Conservation (phyloP, 306 rosid species). For the Sechiopsis laciniata region DNA sequence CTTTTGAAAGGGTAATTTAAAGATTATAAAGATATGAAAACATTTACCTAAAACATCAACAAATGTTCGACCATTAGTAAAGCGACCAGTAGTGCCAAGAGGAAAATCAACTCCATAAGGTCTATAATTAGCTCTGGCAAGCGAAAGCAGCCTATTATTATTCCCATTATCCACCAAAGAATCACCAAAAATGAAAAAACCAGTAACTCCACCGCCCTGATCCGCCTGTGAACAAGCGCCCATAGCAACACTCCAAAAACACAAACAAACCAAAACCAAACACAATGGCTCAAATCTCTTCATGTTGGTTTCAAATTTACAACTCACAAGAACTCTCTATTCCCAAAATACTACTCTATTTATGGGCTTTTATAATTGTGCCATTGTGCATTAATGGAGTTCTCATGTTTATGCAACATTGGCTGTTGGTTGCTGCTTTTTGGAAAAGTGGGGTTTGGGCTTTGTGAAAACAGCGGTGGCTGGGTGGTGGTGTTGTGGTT, state of each 20-base stretch:
- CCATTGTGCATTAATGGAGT: background rate
- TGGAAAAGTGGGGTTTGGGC: background rate
- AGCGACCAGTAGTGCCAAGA: constrained; percentile 73
- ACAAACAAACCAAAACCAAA: constrained; percentile 30
- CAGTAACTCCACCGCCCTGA: constrained; percentile 50
- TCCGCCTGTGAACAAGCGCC: constrained; percentile 38
- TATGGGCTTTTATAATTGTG: background rate
- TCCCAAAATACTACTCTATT: background rate
- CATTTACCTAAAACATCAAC: constrained; percentile 74
- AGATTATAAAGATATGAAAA: no score
- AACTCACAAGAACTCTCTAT: no score
- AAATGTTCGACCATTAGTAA: constrained; percentile 84
- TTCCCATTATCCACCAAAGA: constrained; percentile 94
- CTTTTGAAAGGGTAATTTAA: no score
- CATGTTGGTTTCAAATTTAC: background rate
- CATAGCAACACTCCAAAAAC: constrained; percentile 26
- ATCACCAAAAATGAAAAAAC: constrained; percentile 91
- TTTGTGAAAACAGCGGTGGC: constrained; percentile 2
- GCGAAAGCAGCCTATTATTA: constrained; percentile 55
- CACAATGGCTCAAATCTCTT: background rate
- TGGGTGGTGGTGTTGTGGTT: background rate
- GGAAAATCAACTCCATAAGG: constrained; percentile 90
- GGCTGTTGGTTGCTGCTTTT: background rate
- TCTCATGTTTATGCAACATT: constrained; percentile 9
- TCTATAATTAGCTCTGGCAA: constrained; percentile 82